phyloP scores from a whole-genome alignment of 495 filamentous ascomycete genomes.

The Aspergillus ellipticus region DNA sequence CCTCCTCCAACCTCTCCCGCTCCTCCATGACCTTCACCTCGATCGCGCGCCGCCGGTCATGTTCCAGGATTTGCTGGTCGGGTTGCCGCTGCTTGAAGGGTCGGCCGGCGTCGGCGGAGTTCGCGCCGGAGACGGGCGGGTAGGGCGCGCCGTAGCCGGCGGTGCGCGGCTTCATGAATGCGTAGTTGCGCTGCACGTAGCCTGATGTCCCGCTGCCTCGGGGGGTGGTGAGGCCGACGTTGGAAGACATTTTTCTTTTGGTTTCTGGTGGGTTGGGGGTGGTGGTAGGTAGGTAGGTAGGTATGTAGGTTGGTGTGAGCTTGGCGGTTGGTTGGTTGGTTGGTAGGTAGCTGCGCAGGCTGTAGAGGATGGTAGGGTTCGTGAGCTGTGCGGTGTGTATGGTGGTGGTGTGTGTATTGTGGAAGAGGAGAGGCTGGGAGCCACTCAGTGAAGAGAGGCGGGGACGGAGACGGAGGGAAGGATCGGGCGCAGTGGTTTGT shows the following conservation, averaged over 20 bases:
- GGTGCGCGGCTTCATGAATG: conserved; percentile 76
- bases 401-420: too few relatives aligned
- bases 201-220: conserved; percentile 94
- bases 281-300: not conserved
- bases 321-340: too few relatives aligned
- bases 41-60: conserved; percentile 82
- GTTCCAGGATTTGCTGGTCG: conserved; percentile 87
- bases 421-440: too few relatives aligned
- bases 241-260: conserved; percentile 74
- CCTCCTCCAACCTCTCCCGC: conserved; percentile 84
- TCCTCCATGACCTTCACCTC: conserved; percentile 92
- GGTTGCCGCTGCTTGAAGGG: conserved; percentile 82
- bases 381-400: too few relatives aligned
- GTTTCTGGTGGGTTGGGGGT: not conserved
- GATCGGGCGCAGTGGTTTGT: not conserved
- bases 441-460: too few relatives aligned
- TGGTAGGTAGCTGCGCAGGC: too few relatives aligned
- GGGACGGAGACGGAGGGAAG: too few relatives aligned
- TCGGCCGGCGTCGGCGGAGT: conserved; percentile 25
- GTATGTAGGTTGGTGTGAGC: not conserved
- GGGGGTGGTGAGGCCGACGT: conserved; percentile 94
- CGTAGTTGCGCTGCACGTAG: conserved; percentile 93
- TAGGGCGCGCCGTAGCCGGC: conserved; percentile 51
- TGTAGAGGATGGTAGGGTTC: too few relatives aligned
- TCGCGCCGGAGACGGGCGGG: conserved; percentile 34